A percentile compares a stretch with the other conserved stretches of the same genome.
phyloP scores from a whole-genome alignment of 306 rosid genomes.

The Vigna hirtella region DNA sequence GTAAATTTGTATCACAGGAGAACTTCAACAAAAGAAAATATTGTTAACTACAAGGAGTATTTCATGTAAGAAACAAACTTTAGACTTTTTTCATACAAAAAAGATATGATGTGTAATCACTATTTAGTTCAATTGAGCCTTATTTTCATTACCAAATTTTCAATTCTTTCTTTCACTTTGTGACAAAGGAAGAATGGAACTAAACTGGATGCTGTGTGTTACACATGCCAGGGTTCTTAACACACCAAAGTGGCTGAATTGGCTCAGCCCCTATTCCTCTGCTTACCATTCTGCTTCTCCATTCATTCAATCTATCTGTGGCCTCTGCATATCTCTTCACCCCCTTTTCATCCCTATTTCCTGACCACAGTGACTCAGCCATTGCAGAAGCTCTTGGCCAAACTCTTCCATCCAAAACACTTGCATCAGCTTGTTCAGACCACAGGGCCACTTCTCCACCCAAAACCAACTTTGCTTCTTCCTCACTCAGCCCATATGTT shows the following conservation, averaged over 20 bases:
- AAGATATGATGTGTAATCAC: neutral
- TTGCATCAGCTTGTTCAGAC: conserved; percentile 85
- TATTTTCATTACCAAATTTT: neutral
- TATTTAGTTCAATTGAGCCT: neutral
- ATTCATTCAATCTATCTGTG: conserved; percentile 81
- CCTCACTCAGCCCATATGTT: conserved; percentile 64
- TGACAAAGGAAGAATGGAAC: conserved; percentile 22
- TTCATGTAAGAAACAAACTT: neutral
- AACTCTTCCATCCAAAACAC: conserved; percentile 73
- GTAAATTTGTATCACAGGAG: neutral
- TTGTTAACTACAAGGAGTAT: too few species aligned
- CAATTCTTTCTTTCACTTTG: neutral
- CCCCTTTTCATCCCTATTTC: conserved; percentile 70
- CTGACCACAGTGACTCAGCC: conserved; percentile 88
- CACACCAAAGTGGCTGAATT: conserved; percentile 91
- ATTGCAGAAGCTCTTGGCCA: conserved; percentile 91
- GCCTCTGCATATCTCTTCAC: conserved; percentile 74
- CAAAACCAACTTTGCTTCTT: conserved; percentile 76
- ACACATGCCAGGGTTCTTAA: conserved; percentile 89
- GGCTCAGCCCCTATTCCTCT: conserved; percentile 92
- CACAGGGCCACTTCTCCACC: conserved; percentile 94
- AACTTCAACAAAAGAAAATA: neutral
- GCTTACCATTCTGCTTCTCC: conserved; percentile 78
- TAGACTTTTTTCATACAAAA: neutral
- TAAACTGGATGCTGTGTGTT: conserved; percentile 50